Evolutionary conservation across 164 flowering plant genomes (phyloP).

Genomic region (grape (Vitis vinifera)): DNA sequence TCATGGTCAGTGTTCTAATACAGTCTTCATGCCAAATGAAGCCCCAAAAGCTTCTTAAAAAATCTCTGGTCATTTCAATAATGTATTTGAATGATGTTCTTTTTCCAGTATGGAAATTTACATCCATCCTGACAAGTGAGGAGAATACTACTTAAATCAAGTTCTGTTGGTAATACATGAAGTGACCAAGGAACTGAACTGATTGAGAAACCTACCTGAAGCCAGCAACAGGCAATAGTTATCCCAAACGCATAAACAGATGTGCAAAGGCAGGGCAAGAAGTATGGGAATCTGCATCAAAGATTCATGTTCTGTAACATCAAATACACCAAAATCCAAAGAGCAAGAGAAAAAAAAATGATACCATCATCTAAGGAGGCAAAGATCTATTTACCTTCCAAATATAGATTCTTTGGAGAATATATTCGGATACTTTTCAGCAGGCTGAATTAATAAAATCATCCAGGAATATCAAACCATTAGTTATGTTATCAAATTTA

Average conservation of each 20-base stretch:
- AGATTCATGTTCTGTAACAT: background rate
- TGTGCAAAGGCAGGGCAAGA: slow-evolving; percentile 43
- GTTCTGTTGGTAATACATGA: background rate
- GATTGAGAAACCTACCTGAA: slow-evolving; percentile 32
- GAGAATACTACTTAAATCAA: too few relatives aligned
- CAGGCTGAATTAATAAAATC: slow-evolving; percentile 30
- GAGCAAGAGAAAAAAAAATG: background rate
- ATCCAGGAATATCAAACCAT: background rate
- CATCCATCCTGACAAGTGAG: too few relatives aligned
- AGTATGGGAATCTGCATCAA: slow-evolving; percentile 47
- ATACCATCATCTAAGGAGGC: background rate
- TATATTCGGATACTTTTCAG: slow-evolving; percentile 37
- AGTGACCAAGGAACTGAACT: background rate
- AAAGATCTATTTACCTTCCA: slow-evolving; percentile 28
- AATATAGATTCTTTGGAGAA: slow-evolving; percentile 36
- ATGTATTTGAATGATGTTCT: too few relatives aligned
- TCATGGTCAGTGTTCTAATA: too few relatives aligned
- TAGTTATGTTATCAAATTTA: too few relatives aligned
- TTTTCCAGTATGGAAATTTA: too few relatives aligned
- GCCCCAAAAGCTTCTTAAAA: too few relatives aligned
- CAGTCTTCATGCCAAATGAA: too few relatives aligned
- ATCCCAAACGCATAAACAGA: slow-evolving; percentile 35
- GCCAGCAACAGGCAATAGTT: slow-evolving; percentile 27
- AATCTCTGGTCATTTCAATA: too few relatives aligned
- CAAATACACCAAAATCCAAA: too few relatives aligned